Conservation (phyloP, 768 basidiomycete genomes). For the Suillus weaverae region DNA sequence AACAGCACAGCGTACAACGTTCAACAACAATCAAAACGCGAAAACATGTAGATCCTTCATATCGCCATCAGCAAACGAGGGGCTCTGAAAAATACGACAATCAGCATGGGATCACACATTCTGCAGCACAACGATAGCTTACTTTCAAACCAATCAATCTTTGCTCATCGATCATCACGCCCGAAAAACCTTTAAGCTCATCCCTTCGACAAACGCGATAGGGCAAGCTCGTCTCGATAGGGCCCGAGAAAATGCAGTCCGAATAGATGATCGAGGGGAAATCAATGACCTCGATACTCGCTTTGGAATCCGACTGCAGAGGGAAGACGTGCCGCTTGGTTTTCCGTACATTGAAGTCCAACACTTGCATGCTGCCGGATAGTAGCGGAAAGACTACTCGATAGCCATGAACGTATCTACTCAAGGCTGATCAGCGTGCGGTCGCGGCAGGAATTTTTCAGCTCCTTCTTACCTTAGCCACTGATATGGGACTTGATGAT, state of each 20-base stretch:
- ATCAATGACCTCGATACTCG: conserved; percentile 8
- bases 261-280: conserved; percentile 12
- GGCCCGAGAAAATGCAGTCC: conserved; percentile 24
- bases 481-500: conserved; percentile 30
- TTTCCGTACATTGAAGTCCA: conserved; percentile 33
- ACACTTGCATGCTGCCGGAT: conserved; percentile 15
- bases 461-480: conserved; percentile 39
- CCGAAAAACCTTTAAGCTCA: conserved; percentile 32
- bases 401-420: conserved; percentile 44
- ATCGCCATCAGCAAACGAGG: conserved; percentile 29
- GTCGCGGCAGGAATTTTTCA: neutral
- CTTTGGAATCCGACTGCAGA: neutral
- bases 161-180: conserved; percentile 45
- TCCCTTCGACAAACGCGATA: conserved; percentile 30
- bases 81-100: conserved; percentile 14
- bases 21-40: conserved; percentile 24
- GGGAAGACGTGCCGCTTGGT: conserved; percentile 8
- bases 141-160: conserved; percentile 43
- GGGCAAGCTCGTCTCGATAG: conserved; percentile 31
- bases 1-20: neutral
- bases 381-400: conserved; percentile 32
- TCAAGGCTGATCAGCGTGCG: neutral
- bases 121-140: conserved; percentile 10
- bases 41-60: conserved; percentile 38
- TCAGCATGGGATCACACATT: neutral